Base-by-base conservation (phyloP, 2,329 filamentous ascomycete genomes). In the Proliferodiscus dingleyae region DNA sequence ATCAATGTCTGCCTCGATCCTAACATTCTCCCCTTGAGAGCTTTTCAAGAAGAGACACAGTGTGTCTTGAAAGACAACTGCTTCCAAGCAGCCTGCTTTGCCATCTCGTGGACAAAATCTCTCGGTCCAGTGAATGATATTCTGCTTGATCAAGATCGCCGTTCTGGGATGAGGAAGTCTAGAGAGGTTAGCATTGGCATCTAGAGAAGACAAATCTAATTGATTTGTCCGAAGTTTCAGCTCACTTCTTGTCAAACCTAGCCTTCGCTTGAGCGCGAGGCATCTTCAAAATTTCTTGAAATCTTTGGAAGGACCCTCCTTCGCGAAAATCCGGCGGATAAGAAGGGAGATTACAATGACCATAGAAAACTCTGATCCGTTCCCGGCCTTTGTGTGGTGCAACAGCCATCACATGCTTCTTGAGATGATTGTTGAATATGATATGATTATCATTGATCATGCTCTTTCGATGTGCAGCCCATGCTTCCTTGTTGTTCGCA, bases 341-440 rank as follows among this genome's bases (percentile, higher is more conserved):
- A 10, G 49, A 42, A 13, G 22, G 47, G 1, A 65, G 41, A 23
- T 51, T 41, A 7, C 59, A 26, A 32, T 59, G 51, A 13, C 61
- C 62, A 43, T 64, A 63, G 24, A 60, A 52, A 6, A 64, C 50
- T 16, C 62, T 53, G 58, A 65, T 61, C 26, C 53, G 50, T 59
- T 64, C 61, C 51, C 55, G 54, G 21, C 46, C 49, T 24, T 55
- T 58, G 3, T 60, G 22, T 11, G 51, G 48, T 23, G 53, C 53
- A 7, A 63, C 50, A 4, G 36, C 39, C 22, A 43, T 50, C 1
- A 62, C 29, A 36, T 49, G 46, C 28, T 50, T 50, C 1, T 37
- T 39, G 11, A 63, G 32, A n/a, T 56, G 53, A 2, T 50, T 28
- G 23, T 51, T 22, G 24, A 62, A 51, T 6, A 29, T 43, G n/a